These are phyloP conservation scores for Backusella psychrophila DNA, from an alignment of 192 early-diverging fungal species.

Conservation along the genomic window DNA sequence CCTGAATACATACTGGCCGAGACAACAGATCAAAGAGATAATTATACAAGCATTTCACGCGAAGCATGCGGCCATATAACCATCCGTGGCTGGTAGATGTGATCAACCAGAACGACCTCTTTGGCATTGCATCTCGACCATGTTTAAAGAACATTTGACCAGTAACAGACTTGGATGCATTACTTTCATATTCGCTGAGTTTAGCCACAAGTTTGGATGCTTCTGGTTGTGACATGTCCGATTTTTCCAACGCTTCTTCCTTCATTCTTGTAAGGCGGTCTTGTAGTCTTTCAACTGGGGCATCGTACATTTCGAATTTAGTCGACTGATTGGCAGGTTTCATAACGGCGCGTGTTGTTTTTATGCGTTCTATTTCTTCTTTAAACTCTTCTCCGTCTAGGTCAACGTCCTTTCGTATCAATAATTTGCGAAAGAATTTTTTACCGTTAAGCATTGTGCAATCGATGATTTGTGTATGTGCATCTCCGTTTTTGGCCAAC, in stretches of 20 bases:
- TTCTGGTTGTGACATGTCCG: not conserved
- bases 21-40: slow-evolving; percentile 8
- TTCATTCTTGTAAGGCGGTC: slow-evolving; percentile 15
- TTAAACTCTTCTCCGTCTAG: not conserved
- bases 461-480: not conserved
- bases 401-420: slow-evolving; percentile 12
- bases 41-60: slow-evolving; percentile 19
- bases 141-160: not conserved
- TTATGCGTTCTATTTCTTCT: not conserved
- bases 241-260: not conserved
- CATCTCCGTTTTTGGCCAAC: slow-evolving; percentile 6
- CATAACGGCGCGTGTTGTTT: not conserved
- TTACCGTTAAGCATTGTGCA: slow-evolving; percentile 1
- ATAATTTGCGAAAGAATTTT: not conserved
- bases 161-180: not conserved
- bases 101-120: not conserved
- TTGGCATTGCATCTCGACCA: not conserved
- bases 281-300: not conserved
- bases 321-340: too few relatives aligned
- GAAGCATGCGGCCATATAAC: slow-evolving; percentile 13
- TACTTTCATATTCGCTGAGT: not conserved
- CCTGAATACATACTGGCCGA: not conserved
- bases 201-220: not conserved
- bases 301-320: not conserved
- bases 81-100: slow-evolving; percentile 13